phyloP scores from a whole-genome alignment of 1,139 yeast species.

The Eremothecium cymbalariae region DNA sequence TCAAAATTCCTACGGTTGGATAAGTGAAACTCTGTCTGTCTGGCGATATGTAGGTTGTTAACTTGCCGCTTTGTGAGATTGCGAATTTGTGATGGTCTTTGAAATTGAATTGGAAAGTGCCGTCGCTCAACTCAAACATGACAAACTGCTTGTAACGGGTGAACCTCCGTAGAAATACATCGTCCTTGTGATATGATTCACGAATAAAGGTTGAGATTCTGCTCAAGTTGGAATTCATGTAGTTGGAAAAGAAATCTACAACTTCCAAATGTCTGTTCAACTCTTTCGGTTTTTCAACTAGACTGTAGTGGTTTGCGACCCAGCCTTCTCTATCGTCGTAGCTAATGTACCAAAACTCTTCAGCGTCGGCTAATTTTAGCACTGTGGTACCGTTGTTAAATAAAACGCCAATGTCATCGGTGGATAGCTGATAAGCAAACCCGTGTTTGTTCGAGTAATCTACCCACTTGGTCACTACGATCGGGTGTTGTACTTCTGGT shows the following conservation, averaged over 20 bases:
- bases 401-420: slow-evolving; percentile 86
- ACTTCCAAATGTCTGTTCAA: slow-evolving; percentile 68
- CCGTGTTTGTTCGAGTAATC: slow-evolving; percentile 96
- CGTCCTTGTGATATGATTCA: slow-evolving; percentile 43
- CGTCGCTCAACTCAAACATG: slow-evolving; percentile 91
- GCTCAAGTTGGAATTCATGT: slow-evolving; percentile 73
- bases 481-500: slow-evolving; percentile 47
- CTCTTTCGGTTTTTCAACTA: slow-evolving; percentile 49
- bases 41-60: slow-evolving; percentile 76
- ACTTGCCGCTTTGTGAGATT: slow-evolving; percentile 64
- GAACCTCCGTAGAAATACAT: slow-evolving; percentile 71
- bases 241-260: slow-evolving; percentile 74
- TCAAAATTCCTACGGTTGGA: slow-evolving; percentile 51
- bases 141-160: slow-evolving; percentile 71
- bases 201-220: slow-evolving; percentile 51
- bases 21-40: slow-evolving; percentile 65
- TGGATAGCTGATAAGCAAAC: slow-evolving; percentile 82
- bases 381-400: slow-evolving; percentile 80
- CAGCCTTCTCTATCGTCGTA: slow-evolving; percentile 61
- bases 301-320: slow-evolving; percentile 59
- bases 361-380: slow-evolving; percentile 56
- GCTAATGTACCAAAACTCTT: slow-evolving; percentile 52
- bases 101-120: slow-evolving; percentile 87
- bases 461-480: slow-evolving; percentile 91
- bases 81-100: slow-evolving; percentile 90